Evolutionary conservation across 495 filamentous ascomycete genomes (phyloP), one percentile per base, ranked within the genome.

Genomic region (Amorphotheca resinae): DNA sequence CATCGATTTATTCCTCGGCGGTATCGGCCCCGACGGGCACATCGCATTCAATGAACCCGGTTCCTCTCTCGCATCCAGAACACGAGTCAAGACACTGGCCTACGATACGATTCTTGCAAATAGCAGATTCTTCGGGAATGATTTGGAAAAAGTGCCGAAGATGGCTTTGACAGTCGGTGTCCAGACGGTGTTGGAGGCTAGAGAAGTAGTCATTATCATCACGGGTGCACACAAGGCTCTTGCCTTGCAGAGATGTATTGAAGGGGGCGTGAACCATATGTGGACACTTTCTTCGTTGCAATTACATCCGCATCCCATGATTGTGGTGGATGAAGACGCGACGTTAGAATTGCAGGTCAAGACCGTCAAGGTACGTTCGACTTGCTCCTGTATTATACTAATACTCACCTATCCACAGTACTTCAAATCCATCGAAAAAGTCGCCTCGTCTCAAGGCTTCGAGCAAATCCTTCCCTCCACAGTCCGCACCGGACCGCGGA

Each of bases 11-110:
- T 93, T 89, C 63, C 69, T 93, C 0, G 84, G 82, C 11, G 85
- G 85, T 26, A 83, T 93, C 33, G 84, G 85, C 32, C 80, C 82
- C 28, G 85, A 93, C 56, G 84, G 84, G 7, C 85, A 93, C 59
- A 82, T 93, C 45, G 85, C 85, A 30, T 89, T 93, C 69, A 89
- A 93, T 59, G 85, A 93, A 62, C 84, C 85, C 15, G 85, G 84
- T 8, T 86, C 82, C 2, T 85, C 80, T 42, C 62, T 93, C 41
- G 77, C 73, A 48, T 86, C 80, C 18, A 72, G 83, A 31, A 89
- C 85, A 3, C 72, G 84, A 33, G 83, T 88, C 52, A 89, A 89
- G 71, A 89, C 85, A 1, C 64, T 93, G 26, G 82, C 85, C 5
- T 87, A 87, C 53, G 84, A 88, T 59, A 93, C 85, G 14, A 85